Evolutionary conservation across 345 rosid species (phyloP).

Genomic region (Aquilaria malaccensis): DNA sequence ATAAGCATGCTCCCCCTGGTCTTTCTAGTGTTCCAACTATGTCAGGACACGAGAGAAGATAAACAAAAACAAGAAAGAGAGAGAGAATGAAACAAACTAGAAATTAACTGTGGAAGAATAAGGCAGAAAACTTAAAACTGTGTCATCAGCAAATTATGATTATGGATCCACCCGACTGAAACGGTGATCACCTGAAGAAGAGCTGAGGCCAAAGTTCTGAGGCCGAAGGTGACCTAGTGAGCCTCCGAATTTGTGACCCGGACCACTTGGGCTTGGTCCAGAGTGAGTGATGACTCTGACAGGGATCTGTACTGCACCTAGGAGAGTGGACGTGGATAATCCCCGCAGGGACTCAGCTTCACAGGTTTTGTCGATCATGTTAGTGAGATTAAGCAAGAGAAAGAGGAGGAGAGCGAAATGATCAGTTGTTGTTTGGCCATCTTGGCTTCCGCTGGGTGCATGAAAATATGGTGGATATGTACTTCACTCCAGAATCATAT

Average conservation of each 20-base stretch:
- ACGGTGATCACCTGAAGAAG: neutral
- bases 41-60: too few relatives aligned
- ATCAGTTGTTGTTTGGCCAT: neutral
- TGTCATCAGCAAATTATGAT: too few relatives aligned
- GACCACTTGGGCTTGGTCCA: slow-evolving; percentile 17
- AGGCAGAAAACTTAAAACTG: too few relatives aligned
- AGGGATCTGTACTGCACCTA: neutral
- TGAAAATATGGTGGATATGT: too few relatives aligned
- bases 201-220: neutral
- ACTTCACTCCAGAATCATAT: too few relatives aligned
- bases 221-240: neutral
- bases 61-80: too few relatives aligned
- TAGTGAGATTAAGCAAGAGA: neutral
- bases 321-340: neutral
- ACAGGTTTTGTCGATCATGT: neutral
- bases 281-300: slow-evolving; percentile 1
- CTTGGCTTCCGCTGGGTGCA: too few relatives aligned
- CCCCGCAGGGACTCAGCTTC: neutral
- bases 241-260: slow-evolving; percentile 10
- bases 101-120: too few relatives aligned
- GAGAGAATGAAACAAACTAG: too few relatives aligned
- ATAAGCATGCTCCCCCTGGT: too few relatives aligned
- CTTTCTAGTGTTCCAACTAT: too few relatives aligned
- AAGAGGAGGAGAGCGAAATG: neutral
- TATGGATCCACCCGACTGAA: neutral